phyloP scores from a whole-genome alignment of 1,139 yeast genomes.

The Geotrichum bryndzae region DNA sequence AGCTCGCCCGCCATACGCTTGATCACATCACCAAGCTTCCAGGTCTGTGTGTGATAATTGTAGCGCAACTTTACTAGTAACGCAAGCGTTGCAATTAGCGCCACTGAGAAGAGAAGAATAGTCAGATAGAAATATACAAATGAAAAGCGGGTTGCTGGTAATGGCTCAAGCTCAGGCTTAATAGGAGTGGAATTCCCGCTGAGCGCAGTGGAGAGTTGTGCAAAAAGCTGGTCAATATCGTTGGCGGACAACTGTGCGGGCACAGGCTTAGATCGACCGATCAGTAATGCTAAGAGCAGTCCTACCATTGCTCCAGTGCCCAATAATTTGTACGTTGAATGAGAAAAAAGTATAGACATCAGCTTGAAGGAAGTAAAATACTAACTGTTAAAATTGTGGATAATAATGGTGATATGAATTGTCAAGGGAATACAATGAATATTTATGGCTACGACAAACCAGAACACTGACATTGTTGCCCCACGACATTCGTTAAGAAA shows the following conservation, averaged over 20 bases:
- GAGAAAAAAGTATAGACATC: background rate
- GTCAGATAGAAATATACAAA: background rate
- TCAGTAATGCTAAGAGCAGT: background rate
- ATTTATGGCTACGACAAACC: background rate
- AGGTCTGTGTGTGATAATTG: background rate
- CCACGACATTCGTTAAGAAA: background rate
- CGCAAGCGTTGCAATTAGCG: background rate
- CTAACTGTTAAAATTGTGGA: background rate
- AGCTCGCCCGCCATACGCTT: conserved; percentile 2
- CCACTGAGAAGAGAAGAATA: background rate
- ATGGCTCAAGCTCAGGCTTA: background rate
- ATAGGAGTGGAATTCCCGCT: background rate
- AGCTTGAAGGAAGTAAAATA: background rate
- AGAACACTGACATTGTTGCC: background rate
- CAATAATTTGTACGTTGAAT: background rate
- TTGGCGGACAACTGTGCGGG: background rate
- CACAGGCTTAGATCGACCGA: background rate
- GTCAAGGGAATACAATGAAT: background rate
- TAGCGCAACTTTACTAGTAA: background rate
- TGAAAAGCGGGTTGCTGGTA: background rate
- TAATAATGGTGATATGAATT: background rate
- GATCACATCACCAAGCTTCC: conserved; percentile 13
- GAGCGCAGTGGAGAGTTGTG: background rate
- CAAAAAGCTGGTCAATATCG: background rate
- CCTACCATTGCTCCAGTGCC: background rate